Conservation (phyloP, 495 filamentous ascomycete species). For the Trypethelium eluteriae region DNA sequence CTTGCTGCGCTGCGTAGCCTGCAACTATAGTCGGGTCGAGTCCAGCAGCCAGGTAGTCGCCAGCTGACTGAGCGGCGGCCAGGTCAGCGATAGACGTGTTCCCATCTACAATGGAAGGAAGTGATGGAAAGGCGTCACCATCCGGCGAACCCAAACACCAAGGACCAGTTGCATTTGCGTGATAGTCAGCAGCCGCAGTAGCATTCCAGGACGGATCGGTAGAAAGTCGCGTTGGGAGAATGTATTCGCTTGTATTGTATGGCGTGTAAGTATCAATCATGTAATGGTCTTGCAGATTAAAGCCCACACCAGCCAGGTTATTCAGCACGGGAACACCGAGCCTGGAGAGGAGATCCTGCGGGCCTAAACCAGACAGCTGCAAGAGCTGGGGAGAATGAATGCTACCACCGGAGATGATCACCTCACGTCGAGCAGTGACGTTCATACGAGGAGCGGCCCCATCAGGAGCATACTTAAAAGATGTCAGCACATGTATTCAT, state of each 20-base stretch:
- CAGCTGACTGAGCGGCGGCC: conserved; percentile 24
- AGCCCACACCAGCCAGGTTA: conserved; percentile 45
- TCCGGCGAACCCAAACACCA: conserved; percentile 39
- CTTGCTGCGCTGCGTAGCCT: conserved; percentile 38
- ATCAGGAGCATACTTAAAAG: background rate
- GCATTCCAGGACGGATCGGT: conserved; percentile 18
- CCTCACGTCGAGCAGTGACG: conserved; percentile 36
- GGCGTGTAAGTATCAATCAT: conserved; percentile 11
- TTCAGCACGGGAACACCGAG: conserved; percentile 42
- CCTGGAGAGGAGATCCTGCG: conserved; percentile 33
- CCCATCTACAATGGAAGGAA: conserved; percentile 28
- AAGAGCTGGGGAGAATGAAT: conserved; percentile 49
- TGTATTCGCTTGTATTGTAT: conserved; percentile 13
- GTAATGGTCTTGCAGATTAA: conserved; percentile 44
- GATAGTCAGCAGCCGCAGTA: conserved; percentile 21
- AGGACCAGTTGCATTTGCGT: conserved; percentile 31
- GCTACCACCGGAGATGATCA: conserved; percentile 48
- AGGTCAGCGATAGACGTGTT: conserved; percentile 24
- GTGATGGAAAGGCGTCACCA: conserved; percentile 38
- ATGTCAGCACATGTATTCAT: background rate
- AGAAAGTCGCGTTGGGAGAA: conserved; percentile 17
- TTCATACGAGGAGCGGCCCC: conserved; percentile 15
- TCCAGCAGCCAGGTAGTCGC: conserved; percentile 29
- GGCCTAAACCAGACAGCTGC: conserved; percentile 52
- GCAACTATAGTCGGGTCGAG: conserved; percentile 35